Evolutionary conservation across 2,329 filamentous ascomycete genomes (phyloP).

Genomic region (Sclerotinia nivalis): DNA sequence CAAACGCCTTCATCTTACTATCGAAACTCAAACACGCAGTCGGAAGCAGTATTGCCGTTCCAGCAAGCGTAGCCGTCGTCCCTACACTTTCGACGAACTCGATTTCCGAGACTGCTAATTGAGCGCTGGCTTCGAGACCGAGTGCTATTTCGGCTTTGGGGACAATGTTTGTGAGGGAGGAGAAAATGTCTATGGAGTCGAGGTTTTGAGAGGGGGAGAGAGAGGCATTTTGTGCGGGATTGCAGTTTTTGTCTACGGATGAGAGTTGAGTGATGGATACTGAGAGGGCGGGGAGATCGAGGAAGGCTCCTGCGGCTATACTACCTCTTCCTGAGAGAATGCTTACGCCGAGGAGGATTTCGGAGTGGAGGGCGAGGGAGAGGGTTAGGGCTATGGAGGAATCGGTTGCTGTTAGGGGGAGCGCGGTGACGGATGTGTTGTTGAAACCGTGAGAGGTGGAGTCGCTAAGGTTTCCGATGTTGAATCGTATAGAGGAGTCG

Average conservation of each 20-base stretch:
- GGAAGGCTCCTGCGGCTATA: conserved; percentile 13
- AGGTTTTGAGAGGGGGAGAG: neutral
- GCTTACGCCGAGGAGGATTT: conserved; percentile 20
- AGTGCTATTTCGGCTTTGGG: conserved; percentile 1
- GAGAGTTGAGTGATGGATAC: conserved; percentile 12
- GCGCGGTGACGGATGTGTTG: neutral
- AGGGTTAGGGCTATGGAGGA: neutral
- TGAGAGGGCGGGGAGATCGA: conserved; percentile 11
- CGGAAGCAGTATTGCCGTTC: neutral
- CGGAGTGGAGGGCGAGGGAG: neutral
- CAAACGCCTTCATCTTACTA: neutral
- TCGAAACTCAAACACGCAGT: conserved; percentile 21
- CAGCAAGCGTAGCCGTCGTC: conserved; percentile 1
- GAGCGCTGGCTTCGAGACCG: neutral
- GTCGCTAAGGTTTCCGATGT: conserved; percentile 16
- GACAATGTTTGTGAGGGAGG: conserved; percentile 17
- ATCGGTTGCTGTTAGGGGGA: conserved; percentile 12
- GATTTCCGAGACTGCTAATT: neutral
- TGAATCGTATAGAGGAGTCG: neutral
- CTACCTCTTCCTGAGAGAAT: neutral
- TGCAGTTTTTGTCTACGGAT: conserved; percentile 7
- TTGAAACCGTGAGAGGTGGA: conserved; percentile 6
- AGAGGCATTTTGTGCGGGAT: neutral
- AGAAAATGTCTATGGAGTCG: neutral
- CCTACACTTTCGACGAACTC: neutral